phyloP scores from a whole-genome alignment of 2,329 filamentous ascomycete genomes.

The Escovopsis sp. region DNA sequence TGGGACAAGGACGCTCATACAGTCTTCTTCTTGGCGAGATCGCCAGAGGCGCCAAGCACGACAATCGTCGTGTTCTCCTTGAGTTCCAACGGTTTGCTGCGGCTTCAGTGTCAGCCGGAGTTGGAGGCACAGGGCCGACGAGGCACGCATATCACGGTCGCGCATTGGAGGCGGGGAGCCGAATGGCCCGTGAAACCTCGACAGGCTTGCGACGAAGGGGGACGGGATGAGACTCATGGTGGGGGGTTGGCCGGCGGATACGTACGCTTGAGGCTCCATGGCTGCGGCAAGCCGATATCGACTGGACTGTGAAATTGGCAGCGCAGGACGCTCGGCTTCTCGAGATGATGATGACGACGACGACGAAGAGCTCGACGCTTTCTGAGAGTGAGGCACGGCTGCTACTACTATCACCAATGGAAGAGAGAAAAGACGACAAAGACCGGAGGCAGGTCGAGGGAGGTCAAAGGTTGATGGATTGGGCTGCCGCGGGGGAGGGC shows the following conservation, averaged over 20 bases:
- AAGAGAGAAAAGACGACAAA: neutral
- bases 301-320: neutral
- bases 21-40: constrained; percentile 99
- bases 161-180: neutral
- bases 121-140: too few relatives aligned
- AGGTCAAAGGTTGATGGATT: neutral
- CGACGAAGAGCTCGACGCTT: neutral
- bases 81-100: constrained; percentile 67
- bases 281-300: constrained; percentile 4
- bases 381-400: neutral
- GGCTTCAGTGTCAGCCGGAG: constrained; percentile 5
- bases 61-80: constrained; percentile 97
- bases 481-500: too few relatives aligned
- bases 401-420: neutral
- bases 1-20: constrained; percentile 33
- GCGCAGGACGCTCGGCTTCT: neutral
- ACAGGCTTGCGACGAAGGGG: neutral
- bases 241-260: constrained; percentile 3
- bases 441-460: too few relatives aligned
- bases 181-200: neutral
- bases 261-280: constrained; percentile 6
- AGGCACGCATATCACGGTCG: too few relatives aligned
- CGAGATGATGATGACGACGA: neutral
- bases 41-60: constrained; percentile 90
- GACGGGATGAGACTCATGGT: constrained; percentile 2